Evolutionary conservation across 768 basidiomycete species (phyloP), one percentile per base, ranked within the genome.

Genomic region (Mrakia frigida): DNA sequence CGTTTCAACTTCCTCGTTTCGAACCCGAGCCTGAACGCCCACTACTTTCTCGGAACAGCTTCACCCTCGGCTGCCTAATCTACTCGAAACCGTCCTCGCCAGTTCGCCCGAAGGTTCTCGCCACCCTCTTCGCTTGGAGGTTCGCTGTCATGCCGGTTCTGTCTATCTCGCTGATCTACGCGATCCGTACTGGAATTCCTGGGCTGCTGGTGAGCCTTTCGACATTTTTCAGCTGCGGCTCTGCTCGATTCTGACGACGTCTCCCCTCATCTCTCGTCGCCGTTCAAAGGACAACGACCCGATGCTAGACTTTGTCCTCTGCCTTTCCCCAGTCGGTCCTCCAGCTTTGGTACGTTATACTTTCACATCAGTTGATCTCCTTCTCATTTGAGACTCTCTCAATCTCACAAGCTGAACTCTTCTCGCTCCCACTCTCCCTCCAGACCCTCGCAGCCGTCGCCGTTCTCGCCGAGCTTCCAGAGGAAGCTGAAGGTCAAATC

Each of bases 221-320:
- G 23, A 13, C 0, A 16, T 67, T 23, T 33, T 9, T 28, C 28
- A n/a, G n/a, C 25, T 74, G 28, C n/a, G n/a, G n/a, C 18, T 46
- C 16, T 23, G 33, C 53, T 53, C 6, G 21, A 3, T 73, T 37
- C n/a, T 31, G 41, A 52, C 63, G 28, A 61, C 60, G 6, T 35
- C 28, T n/a, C 39, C 23, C 41, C 23, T 31, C 25, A 4, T 56
- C 39, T 37, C 63, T 14, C 43, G n/a, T 16, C 14, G 53, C 33
- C 21, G 43, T 13, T 9, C 23, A 46, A 7, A 74, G 63, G 46
- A 77, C 23, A 18, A 70, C n/a, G 77, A 78, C 46, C 60, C 65
- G 6, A 73, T 78, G 31, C 78, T 82, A 78, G 82, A 81, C 73
- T 82, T 84, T 60, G 78, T 81, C 13, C 80, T 84, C 72, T 79